phyloP scores from a whole-genome alignment of 2,329 filamentous ascomycete genomes.

The Penicillium corylophilum region DNA sequence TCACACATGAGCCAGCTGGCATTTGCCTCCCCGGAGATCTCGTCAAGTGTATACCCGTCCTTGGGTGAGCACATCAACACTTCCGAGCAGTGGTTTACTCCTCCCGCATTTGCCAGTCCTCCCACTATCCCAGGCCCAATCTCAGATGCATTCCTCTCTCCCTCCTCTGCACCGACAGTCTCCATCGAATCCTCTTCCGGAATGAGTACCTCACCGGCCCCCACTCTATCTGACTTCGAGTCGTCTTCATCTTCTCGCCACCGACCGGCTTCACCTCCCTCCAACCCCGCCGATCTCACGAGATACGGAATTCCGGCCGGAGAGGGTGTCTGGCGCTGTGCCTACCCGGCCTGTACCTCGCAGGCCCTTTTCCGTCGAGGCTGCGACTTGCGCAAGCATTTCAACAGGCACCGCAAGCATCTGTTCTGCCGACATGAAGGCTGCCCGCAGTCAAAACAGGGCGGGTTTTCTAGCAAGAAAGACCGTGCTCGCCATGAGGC shows the following conservation, averaged over 20 bases:
- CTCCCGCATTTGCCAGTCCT: conserved; percentile 1
- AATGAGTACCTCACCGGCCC: conserved; percentile 16
- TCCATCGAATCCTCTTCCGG: conserved; percentile 12
- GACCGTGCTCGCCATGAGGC: conserved; percentile 62
- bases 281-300: conserved; percentile 26
- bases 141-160: conserved; percentile 16
- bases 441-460: conserved; percentile 56
- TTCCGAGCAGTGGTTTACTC: conserved; percentile 13
- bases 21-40: conserved; percentile 6
- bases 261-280: conserved; percentile 8
- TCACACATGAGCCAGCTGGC: conserved; percentile 8
- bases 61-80: conserved; percentile 8
- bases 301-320: conserved; percentile 33
- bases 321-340: conserved; percentile 56
- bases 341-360: conserved; percentile 60
- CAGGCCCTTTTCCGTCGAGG: conserved; percentile 58
- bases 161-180: not conserved
- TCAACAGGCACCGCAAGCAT: conserved; percentile 61
- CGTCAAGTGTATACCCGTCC: conserved; percentile 4
- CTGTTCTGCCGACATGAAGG: conserved; percentile 60
- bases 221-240: conserved; percentile 19
- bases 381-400: conserved; percentile 63
- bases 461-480: conserved; percentile 63
- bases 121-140: not conserved
- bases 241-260: conserved; percentile 6